A percentile compares a stretch with the other conserved stretches of the same genome.
These are phyloP conservation scores for Aurantiochytrium sp. DNA, from an alignment of 108 stramenopile species.

Conservation along the genomic window DNA sequence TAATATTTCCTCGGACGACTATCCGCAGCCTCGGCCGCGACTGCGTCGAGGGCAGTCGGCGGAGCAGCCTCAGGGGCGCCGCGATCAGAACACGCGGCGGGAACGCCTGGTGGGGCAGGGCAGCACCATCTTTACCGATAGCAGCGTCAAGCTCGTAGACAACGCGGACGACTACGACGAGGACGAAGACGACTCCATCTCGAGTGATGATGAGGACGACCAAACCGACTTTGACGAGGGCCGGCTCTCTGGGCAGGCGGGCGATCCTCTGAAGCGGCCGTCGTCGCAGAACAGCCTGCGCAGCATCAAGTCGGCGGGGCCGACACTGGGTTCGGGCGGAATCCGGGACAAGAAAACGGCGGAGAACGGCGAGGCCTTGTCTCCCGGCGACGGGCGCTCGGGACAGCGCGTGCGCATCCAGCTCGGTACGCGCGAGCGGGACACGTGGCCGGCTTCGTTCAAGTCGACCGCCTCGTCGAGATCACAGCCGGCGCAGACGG, in stretches of 20 bases:
- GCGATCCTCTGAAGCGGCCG: background rate
- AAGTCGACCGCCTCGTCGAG: no score
- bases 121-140: background rate
- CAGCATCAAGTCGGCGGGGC: background rate
- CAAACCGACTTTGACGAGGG: background rate
- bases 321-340: background rate
- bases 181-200: background rate
- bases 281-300: background rate
- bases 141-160: background rate
- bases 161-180: background rate
- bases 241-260: background rate
- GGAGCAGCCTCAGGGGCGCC: no score
- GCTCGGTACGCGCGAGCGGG: background rate
- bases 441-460: no score
- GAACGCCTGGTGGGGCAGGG: no score
- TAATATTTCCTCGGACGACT: no score
- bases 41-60: no score
- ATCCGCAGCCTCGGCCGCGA: no score
- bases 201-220: background rate
- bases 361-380: background rate
- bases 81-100: no score
- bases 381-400: background rate
- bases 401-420: background rate
- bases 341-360: no score
- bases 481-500: no score